phyloP scores from a whole-genome alignment of 2,329 filamentous ascomycete genomes.

The Trichoderma koningiopsis region DNA sequence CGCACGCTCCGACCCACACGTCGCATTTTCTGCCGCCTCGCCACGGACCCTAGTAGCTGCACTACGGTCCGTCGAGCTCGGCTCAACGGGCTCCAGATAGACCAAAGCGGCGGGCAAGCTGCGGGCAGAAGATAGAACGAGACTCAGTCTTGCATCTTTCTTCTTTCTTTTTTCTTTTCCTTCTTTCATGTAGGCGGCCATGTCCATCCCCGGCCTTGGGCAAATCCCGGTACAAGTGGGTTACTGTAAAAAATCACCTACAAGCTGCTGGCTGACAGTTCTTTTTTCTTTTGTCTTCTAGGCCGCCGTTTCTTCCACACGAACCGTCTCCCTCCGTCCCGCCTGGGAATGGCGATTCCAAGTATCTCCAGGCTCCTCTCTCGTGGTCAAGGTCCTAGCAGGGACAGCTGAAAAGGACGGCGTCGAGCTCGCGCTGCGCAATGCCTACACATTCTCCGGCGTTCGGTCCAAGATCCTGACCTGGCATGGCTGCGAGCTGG shows the following conservation, averaged over 20 bases:
- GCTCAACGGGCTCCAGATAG: not conserved
- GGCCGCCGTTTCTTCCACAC: constrained; percentile 45
- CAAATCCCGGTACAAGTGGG: constrained; percentile 64
- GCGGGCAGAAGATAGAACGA: not conserved
- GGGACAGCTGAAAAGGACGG: constrained; percentile 94
- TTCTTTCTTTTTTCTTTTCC: constrained; percentile 10
- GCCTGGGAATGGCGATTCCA: constrained; percentile 80
- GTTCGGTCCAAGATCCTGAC: constrained; percentile 87
- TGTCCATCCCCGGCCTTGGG: constrained; percentile 76
- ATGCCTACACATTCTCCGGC: constrained; percentile 78
- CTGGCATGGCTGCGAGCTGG: constrained; percentile 86
- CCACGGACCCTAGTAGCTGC: not conserved
- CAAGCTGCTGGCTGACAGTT: not conserved
- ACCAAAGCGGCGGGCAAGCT: not conserved
- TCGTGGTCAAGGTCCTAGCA: constrained; percentile 64
- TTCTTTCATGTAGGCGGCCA: constrained; percentile 45
- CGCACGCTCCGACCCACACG: not conserved
- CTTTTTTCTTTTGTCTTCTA: constrained; percentile 23
- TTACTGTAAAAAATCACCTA: not conserved
- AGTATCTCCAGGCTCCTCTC: constrained; percentile 54
- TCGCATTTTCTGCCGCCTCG: constrained; percentile 6
- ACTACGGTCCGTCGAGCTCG: not conserved
- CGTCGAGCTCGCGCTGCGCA: constrained; percentile 82
- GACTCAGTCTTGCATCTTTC: not conserved
- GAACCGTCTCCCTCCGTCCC: constrained; percentile 57